phyloP scores from a whole-genome alignment of 2,329 filamentous ascomycete species.

The Juglanconis oblonga region DNA sequence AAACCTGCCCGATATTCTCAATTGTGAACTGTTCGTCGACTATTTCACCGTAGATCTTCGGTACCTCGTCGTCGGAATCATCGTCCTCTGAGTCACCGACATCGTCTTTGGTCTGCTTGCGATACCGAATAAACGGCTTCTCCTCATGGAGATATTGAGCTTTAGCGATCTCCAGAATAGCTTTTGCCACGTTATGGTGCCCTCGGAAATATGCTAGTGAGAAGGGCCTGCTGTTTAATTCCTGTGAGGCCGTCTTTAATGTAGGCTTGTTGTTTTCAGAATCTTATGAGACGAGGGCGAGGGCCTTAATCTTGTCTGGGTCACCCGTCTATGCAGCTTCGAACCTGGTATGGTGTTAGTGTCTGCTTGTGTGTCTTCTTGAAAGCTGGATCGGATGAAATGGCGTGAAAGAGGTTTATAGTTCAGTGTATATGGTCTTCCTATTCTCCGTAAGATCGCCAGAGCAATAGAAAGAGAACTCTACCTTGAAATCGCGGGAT shows the following conservation, averaged over 20 bases:
- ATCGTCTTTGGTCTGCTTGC: constrained; percentile 34
- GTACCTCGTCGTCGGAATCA: constrained; percentile 33
- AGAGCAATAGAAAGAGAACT: constrained; percentile 50
- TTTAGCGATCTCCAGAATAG: constrained; percentile 67
- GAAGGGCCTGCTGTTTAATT: constrained; percentile 55
- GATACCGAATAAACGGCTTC: constrained; percentile 49
- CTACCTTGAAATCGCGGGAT: constrained; percentile 41
- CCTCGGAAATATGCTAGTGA: constrained; percentile 65
- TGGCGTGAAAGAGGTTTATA: constrained; percentile 43
- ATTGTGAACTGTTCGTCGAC: constrained; percentile 70
- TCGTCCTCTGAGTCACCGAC: constrained; percentile 34
- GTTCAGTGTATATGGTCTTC: constrained; percentile 57
- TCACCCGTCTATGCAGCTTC: constrained; percentile 74
- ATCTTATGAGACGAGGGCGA: constrained; percentile 61
- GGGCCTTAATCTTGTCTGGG: constrained; percentile 59
- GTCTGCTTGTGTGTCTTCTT: too few relatives aligned
- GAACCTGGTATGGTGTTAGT: constrained; percentile 46
- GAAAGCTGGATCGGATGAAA: neutral
- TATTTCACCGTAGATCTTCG: constrained; percentile 49
- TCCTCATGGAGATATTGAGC: constrained; percentile 64
- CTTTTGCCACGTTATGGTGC: constrained; percentile 60
- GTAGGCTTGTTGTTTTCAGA: constrained; percentile 52
- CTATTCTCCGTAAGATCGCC: constrained; percentile 55
- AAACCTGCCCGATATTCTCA: constrained; percentile 69
- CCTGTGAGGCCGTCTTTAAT: constrained; percentile 60